Conservation (phyloP, 768 basidiomycete genomes). For the Collybia nuda region DNA sequence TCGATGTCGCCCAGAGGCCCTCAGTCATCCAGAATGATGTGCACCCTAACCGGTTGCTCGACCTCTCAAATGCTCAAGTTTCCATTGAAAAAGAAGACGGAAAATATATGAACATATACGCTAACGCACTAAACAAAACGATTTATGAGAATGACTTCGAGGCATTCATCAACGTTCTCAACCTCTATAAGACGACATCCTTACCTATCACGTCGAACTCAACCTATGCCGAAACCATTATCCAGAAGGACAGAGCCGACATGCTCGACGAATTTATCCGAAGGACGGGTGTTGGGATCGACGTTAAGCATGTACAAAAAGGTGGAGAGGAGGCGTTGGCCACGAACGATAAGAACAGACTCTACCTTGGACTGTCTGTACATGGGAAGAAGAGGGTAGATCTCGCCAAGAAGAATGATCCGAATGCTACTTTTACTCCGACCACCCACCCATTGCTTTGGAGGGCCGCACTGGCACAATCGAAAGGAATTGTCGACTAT, state of each 20-base stretch:
- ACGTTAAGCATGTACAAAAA: slow-evolving; percentile 23
- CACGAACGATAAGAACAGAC: slow-evolving; percentile 36
- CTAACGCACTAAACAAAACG: slow-evolving; percentile 30
- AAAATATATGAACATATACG: not conserved
- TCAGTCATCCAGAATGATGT: slow-evolving; percentile 40
- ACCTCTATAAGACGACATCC: slow-evolving; percentile 39
- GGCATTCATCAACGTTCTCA: slow-evolving; percentile 45
- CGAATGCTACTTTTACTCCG: slow-evolving; percentile 28
- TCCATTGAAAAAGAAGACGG: slow-evolving; percentile 2
- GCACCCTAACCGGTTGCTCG: slow-evolving; percentile 37
- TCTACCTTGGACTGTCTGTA: slow-evolving; percentile 61
- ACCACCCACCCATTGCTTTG: slow-evolving; percentile 36
- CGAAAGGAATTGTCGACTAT: slow-evolving; percentile 43
- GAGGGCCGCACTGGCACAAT: slow-evolving; percentile 34
- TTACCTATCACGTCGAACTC: slow-evolving; percentile 22
- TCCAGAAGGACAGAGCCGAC: slow-evolving; percentile 40
- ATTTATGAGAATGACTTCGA: slow-evolving; percentile 48
- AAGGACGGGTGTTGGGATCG: slow-evolving; percentile 43
- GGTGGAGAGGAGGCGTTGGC: slow-evolving; percentile 22
- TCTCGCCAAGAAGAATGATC: slow-evolving; percentile 49
- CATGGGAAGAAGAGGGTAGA: slow-evolving; percentile 65
- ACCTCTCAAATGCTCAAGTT: slow-evolving; percentile 6
- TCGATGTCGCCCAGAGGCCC: slow-evolving; percentile 51
- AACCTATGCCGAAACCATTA: slow-evolving; percentile 23
- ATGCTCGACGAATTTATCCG: slow-evolving; percentile 61